Evolutionary conservation across 2,329 filamentous ascomycete genomes (phyloP).

Genomic region (Grosmannia huntii): DNA sequence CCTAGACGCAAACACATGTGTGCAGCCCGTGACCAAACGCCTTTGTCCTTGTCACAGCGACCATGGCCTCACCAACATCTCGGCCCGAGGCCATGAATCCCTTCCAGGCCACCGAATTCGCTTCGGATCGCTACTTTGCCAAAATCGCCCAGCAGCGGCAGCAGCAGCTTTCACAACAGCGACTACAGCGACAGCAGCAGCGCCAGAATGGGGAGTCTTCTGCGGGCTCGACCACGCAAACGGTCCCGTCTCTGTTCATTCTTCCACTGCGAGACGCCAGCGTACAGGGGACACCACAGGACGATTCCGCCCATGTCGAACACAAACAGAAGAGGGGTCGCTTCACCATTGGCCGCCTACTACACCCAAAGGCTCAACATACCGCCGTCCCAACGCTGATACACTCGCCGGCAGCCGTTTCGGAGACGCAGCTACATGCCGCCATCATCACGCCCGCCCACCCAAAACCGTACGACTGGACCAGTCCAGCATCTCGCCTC

Average conservation of each 20-base stretch:
- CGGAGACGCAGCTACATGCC: neutral
- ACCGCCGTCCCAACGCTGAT: neutral
- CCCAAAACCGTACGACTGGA: slow-evolving; percentile 20
- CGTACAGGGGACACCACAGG: slow-evolving; percentile 10
- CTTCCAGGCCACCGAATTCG: slow-evolving; percentile 52
- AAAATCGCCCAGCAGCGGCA: slow-evolving; percentile 44
- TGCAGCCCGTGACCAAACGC: neutral
- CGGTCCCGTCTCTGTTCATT: slow-evolving; percentile 30
- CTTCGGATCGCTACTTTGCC: slow-evolving; percentile 49
- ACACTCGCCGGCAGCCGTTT: neutral
- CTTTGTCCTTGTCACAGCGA: neutral
- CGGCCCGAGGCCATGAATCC: slow-evolving; percentile 40
- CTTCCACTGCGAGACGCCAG: slow-evolving; percentile 34
- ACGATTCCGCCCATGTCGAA: slow-evolving; percentile 18
- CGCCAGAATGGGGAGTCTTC: no score
- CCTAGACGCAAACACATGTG: neutral
- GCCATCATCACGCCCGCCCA: slow-evolving; percentile 9
- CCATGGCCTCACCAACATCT: slow-evolving; percentile 11
- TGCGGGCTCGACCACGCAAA: slow-evolving; percentile 9
- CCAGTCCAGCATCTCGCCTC: no score
- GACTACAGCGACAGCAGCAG: slow-evolving; percentile 20
- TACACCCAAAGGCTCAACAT: slow-evolving; percentile 9
- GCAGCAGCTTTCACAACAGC: slow-evolving; percentile 24
- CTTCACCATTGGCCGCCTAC: slow-evolving; percentile 9
- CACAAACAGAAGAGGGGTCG: slow-evolving; percentile 27